These are phyloP conservation scores for Penicillium daleae DNA, from an alignment of 495 filamentous ascomycete species.

Conservation along the genomic window DNA sequence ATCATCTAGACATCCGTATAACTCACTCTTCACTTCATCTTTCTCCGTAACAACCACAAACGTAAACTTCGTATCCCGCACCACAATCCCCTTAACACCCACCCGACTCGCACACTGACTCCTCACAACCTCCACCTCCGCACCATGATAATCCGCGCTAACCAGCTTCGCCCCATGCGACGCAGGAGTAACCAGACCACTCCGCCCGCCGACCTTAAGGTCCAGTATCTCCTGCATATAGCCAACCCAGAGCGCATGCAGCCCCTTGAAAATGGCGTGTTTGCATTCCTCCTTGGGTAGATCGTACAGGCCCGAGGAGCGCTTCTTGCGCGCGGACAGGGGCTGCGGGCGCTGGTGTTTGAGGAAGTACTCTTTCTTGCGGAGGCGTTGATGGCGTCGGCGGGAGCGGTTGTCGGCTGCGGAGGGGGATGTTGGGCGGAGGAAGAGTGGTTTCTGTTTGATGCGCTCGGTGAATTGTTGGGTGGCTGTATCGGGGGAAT, in stretches of 20 bases:
- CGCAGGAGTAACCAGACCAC: conserved; percentile 50
- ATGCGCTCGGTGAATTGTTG: conserved; percentile 81
- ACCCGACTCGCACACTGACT: conserved; percentile 80
- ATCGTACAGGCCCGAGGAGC: conserved; percentile 69
- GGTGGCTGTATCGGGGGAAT: conserved; percentile 68
- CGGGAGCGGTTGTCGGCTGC: conserved; percentile 65
- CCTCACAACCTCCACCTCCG: conserved; percentile 79
- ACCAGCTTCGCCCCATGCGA: conserved; percentile 68
- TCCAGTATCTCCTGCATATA: conserved; percentile 80
- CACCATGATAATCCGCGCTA: conserved; percentile 90
- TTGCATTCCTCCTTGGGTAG: conserved; percentile 69
- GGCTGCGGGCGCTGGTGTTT: conserved; percentile 72
- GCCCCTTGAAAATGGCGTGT: conserved; percentile 73
- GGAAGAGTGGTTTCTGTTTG: conserved; percentile 77
- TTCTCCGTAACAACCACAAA: conserved; percentile 79
- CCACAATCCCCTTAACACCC: conserved; percentile 81
- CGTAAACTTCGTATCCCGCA: conserved; percentile 82
- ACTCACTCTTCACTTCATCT: conserved; percentile 64
- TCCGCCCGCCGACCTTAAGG: conserved; percentile 41
- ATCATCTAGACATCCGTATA: conserved; percentile 8
- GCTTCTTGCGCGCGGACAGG: conserved; percentile 79
- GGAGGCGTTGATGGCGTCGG: conserved; percentile 61
- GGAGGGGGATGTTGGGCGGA: conserved; percentile 70
- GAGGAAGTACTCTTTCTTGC: conserved; percentile 56
- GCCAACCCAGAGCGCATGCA: conserved; percentile 77